These are phyloP conservation scores for Cutaneotrichosporon daszewskae DNA, from an alignment of 1,284 basidiomycete genomes.

Conservation along the genomic window DNA sequence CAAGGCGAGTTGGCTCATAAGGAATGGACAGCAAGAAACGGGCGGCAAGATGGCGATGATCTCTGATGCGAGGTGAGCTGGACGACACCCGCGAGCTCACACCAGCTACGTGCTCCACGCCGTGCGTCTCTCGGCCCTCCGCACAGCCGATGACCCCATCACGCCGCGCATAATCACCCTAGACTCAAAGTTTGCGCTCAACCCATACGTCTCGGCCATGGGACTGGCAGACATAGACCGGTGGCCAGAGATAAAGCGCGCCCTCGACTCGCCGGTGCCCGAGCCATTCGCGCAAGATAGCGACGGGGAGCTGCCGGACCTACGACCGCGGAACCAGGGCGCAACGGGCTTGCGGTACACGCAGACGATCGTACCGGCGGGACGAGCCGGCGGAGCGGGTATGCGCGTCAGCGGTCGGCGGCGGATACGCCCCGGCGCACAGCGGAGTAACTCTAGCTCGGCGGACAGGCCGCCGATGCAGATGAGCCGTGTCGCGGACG, in stretches of 20 bases:
- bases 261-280: constrained; percentile 49
- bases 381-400: constrained; percentile 57
- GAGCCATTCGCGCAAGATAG: constrained; percentile 54
- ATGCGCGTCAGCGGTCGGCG: constrained; percentile 53
- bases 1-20: too few relatives aligned
- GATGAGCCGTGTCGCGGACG: constrained; percentile 6
- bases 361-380: constrained; percentile 73
- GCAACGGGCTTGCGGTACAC: constrained; percentile 68
- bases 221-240: constrained; percentile 67
- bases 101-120: constrained; percentile 76
- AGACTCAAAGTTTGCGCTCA: constrained; percentile 56
- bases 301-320: too few relatives aligned
- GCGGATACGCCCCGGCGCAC: constrained; percentile 3
- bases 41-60: constrained; percentile 47
- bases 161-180: constrained; percentile 73
- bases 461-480: not conserved
- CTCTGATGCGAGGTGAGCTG: constrained; percentile 37
- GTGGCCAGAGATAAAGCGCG: constrained; percentile 73
- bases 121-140: constrained; percentile 77
- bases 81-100: not conserved
- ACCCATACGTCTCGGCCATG: constrained; percentile 73
- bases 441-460: not conserved
- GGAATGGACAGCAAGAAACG: too few relatives aligned
- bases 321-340: constrained; percentile 22
- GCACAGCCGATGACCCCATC: constrained; percentile 76